A percentile compares a stretch with the other conserved stretches of the same genome.
Conservation (phyloP, 305 asterid genomes). For the Nicotiana rustica region DNA sequence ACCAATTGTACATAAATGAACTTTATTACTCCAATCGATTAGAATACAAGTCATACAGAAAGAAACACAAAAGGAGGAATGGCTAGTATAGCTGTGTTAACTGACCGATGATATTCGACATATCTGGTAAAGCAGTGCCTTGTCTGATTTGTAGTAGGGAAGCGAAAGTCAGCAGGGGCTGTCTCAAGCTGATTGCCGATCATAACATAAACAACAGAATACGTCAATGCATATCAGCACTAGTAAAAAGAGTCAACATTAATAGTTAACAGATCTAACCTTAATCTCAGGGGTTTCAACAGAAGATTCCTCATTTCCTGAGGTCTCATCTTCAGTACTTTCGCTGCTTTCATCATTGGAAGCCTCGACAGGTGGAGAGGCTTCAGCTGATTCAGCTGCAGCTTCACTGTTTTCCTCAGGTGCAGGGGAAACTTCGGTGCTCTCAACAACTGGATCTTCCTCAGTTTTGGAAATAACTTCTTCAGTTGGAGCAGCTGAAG, state of each 20-base stretch:
- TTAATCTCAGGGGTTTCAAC: slow-evolving; percentile 80
- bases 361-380: slow-evolving; percentile 55
- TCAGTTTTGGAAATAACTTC: slow-evolving; percentile 45
- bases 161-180: slow-evolving; percentile 96
- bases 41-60: background rate
- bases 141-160: slow-evolving; percentile 95
- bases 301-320: slow-evolving; percentile 59
- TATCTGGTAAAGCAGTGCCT: slow-evolving; percentile 98
- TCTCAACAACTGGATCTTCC: slow-evolving; percentile 50
- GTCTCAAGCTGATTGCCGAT: slow-evolving; percentile 78
- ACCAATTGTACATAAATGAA: background rate
- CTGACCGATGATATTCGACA: slow-evolving; percentile 90
- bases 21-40: background rate
- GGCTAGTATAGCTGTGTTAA: background rate
- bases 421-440: slow-evolving; percentile 51
- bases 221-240: background rate
- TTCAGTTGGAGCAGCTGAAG: slow-evolving; percentile 48
- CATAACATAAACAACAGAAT: background rate
- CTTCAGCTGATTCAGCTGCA: slow-evolving; percentile 58
- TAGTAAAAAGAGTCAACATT: slow-evolving; percentile 21
- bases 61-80: slow-evolving; percentile 7
- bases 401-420: slow-evolving; percentile 51
- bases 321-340: slow-evolving; percentile 58
- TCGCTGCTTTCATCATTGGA: slow-evolving; percentile 53
- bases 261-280: slow-evolving; percentile 48